phyloP scores from a whole-genome alignment of 2,329 filamentous ascomycete species.

The Juglanconis sp. region DNA sequence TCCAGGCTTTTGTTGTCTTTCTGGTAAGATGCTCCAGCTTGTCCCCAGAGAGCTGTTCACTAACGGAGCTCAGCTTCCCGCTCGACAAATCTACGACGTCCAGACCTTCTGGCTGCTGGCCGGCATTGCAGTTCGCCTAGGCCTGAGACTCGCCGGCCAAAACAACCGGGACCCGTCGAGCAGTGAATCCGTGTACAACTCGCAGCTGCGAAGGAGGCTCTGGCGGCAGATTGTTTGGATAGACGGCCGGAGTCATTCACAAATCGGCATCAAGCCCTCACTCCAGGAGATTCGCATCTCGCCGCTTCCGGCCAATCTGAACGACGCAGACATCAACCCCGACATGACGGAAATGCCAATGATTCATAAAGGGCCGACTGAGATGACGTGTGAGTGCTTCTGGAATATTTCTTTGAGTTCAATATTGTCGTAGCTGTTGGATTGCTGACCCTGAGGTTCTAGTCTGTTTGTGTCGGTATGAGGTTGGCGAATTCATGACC shows the following conservation, averaged over 20 bases:
- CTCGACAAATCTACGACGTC: conserved; percentile 15
- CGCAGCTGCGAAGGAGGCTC: conserved; percentile 35
- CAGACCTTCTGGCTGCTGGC: conserved; percentile 18
- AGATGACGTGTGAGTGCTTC: conserved; percentile 31
- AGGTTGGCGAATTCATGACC: conserved; percentile 38
- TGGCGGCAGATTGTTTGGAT: conserved; percentile 20
- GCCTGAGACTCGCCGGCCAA: conserved; percentile 9
- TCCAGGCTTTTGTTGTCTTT: conserved; percentile 17
- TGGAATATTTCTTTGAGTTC: background rate
- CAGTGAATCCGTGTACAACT: conserved; percentile 25
- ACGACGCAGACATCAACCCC: conserved; percentile 27
- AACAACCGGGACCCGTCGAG: background rate
- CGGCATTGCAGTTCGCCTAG: conserved; percentile 16
- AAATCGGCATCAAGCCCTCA: conserved; percentile 26
- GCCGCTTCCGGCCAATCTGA: conserved; percentile 18
- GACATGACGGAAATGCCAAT: conserved; percentile 30
- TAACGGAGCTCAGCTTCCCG: conserved; percentile 9
- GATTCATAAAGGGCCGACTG: conserved; percentile 34
- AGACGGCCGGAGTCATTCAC: conserved; percentile 17
- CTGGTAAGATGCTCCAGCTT: conserved; percentile 1
- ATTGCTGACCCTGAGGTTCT: background rate
- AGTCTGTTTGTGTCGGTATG: conserved; percentile 39
- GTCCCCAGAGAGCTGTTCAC: background rate
- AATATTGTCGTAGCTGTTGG: too few relatives aligned
- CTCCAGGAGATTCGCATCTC: conserved; percentile 21